Evolutionary conservation across 2,329 filamentous ascomycete genomes (phyloP), one percentile per base, ranked within the genome.

Genomic region (Xylaria multiplex): DNA sequence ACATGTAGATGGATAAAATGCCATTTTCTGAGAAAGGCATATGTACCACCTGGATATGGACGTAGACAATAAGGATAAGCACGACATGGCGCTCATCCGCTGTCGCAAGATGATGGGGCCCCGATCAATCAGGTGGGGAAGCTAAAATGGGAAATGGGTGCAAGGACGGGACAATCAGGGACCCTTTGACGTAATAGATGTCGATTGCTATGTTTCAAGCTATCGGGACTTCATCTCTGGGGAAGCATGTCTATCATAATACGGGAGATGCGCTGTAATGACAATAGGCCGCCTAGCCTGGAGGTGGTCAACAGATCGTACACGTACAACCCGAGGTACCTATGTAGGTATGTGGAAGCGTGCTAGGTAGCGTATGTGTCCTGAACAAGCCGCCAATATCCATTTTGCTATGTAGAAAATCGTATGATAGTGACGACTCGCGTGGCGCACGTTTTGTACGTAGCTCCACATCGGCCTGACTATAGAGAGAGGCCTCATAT

Each of bases 391-490:
- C 42, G 57, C 45, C 32, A 52, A 35, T 46, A 48, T 53, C 54
- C 45, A 35, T 60, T 43, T n/a, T 19, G 56, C 37, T 59, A 45
- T 27, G 56, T 37, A 35, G 45, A 35, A 35, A 64, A 43, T 66
- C 63, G 64, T 60, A 65, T 59, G 60, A 66, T 59, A 61, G 62
- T 66, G 66, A 69, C 66, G 67, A 62, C 50, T 67, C 61, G 62
- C n/a, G 49, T 56, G 46, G 59, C 61, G 62, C 32, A 53, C 19
- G 32, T 58, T 64, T 53, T 48, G 64, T 32, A 45, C 55, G 30
- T 43, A 46, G 59, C 67, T 69, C 65, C 67, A 65, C 61, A 62
- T 50, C 24, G 32, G 46, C 62, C 62, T 58, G 45, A 62, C 54
- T 59, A 42, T 43, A 45, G 58, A 37, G 35, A 37, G 35, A 46